Evolutionary conservation across 371 early-diverging fungal genomes (phyloP).

Genomic region (Mucor lusitanicus): DNA sequence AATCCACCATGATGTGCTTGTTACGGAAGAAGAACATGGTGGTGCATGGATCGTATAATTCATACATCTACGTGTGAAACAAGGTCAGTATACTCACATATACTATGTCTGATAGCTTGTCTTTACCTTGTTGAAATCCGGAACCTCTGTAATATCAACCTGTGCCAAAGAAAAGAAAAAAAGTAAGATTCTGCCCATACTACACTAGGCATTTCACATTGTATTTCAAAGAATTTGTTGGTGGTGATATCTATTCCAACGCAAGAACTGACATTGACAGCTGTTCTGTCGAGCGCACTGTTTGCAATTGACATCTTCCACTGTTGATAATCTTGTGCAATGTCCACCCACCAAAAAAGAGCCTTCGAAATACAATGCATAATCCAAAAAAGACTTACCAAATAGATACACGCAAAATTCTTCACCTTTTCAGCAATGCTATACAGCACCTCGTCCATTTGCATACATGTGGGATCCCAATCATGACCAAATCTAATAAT

Average conservation of each 20-base stretch:
- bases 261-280: too few species aligned
- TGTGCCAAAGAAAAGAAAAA: neutral
- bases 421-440: constrained; percentile 93
- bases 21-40: constrained; percentile 94
- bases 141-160: constrained; percentile 83
- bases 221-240: neutral
- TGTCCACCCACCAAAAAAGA: too few species aligned
- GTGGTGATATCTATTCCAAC: too few species aligned
- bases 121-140: constrained; percentile 86
- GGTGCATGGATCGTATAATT: constrained; percentile 96
- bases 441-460: constrained; percentile 95
- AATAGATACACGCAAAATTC: constrained; percentile 96
- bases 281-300: too few species aligned
- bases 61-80: constrained; percentile 79
- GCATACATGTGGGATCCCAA: constrained; percentile 97
- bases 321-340: too few species aligned
- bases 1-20: constrained; percentile 97
- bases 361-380: neutral
- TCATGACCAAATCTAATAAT: constrained; percentile 97
- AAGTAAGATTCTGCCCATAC: neutral
- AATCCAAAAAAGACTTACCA: constrained; percentile 50
- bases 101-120: neutral
- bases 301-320: too few species aligned
- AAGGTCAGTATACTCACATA: neutral
- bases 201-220: neutral